These are phyloP conservation scores for Arthrobotrys sinensis DNA, from an alignment of 2,329 filamentous ascomycete species.

Conservation along the genomic window DNA sequence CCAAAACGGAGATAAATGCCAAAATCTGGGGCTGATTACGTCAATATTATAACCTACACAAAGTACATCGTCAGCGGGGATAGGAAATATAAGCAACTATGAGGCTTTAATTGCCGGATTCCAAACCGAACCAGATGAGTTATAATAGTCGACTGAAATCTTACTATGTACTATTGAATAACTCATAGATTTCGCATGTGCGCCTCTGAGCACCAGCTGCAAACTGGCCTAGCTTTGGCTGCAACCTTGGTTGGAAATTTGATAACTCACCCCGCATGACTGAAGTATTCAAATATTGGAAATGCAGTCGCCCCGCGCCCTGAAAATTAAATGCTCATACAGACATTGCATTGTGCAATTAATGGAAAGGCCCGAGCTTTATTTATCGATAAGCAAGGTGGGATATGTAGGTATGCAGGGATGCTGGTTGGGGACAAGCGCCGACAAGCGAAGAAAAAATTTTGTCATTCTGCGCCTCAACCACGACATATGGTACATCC, in stretches of 20 bases:
- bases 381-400: conserved; percentile 50
- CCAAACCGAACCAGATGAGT: no score
- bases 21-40: no score
- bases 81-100: no score
- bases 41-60: no score
- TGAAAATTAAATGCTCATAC: conserved; percentile 18
- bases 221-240: no score
- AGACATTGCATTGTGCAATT: neutral
- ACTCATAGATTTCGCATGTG: no score
- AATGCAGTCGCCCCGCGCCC: neutral
- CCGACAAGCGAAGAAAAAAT: conserved; percentile 50
- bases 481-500: conserved; percentile 36
- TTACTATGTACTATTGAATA: no score
- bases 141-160: no score
- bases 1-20: no score
- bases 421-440: conserved; percentile 43
- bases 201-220: no score
- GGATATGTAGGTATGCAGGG: conserved; percentile 29
- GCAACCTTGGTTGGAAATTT: neutral
- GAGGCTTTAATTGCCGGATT: no score
- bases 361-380: neutral
- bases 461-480: conserved; percentile 58
- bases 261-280: conserved; percentile 26
- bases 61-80: no score
- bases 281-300: neutral